A percentile compares a stretch with the other conserved stretches of the same genome.
Conservation (phyloP, 306 rosid species). For the Begonia fuchsioides region DNA sequence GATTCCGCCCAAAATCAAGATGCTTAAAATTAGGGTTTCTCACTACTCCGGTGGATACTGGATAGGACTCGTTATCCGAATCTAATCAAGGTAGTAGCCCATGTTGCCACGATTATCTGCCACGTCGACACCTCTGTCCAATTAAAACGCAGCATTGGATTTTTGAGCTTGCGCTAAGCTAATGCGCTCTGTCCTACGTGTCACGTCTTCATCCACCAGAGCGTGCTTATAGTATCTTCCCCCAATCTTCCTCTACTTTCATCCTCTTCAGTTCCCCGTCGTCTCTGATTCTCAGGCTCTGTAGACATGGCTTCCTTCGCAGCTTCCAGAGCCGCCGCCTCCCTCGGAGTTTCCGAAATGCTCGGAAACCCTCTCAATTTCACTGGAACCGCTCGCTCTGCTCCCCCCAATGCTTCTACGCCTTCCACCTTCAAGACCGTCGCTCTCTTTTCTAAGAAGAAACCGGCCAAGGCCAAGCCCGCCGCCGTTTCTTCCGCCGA, state of each 20-base stretch:
- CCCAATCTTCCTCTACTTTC: not conserved
- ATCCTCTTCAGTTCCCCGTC: conserved; percentile 5
- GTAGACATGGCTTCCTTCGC: conserved; percentile 56
- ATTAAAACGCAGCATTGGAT: conserved; percentile 59
- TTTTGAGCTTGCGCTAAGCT: conserved; percentile 15
- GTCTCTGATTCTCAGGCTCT: conserved; percentile 1
- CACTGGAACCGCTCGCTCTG: conserved; percentile 36
- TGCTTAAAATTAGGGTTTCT: not conserved
- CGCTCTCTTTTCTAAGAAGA: conserved; percentile 68
- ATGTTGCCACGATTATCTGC: conserved; percentile 25
- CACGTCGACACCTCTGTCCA: conserved; percentile 29
- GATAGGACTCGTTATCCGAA: conserved; percentile 66
- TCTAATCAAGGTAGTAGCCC: not conserved
- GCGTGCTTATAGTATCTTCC: conserved; percentile 41
- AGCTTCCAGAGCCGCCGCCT: conserved; percentile 54
- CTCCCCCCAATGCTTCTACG: conserved; percentile 53
- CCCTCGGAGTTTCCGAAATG: conserved; percentile 86
- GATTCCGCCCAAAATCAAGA: not conserved
- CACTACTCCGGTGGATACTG: not conserved
- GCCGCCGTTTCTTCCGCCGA: conserved; percentile 27
- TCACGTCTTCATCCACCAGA: conserved; percentile 70
- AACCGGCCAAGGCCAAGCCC: conserved; percentile 54
- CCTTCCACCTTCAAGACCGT: conserved; percentile 56
- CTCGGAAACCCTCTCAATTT: conserved; percentile 65
- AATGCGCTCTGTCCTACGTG: conserved; percentile 39